A percentile compares a stretch with the other conserved stretches of the same genome.
Evolutionary conservation across 2,329 filamentous ascomycete species (phyloP).

Genomic region (Hymenoscyphus fraxineus): DNA sequence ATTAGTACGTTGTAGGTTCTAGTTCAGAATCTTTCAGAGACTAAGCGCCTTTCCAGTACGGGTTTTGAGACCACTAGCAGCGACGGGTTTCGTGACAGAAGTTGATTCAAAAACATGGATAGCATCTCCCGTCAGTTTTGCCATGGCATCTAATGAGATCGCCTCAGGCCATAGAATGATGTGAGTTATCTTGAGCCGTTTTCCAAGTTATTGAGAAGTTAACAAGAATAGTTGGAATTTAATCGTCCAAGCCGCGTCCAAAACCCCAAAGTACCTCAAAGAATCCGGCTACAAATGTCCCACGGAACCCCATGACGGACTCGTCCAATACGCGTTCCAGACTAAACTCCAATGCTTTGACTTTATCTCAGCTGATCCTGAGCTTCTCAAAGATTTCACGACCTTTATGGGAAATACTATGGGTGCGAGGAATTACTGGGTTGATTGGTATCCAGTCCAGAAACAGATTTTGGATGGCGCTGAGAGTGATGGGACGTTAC

Average conservation of each 20-base stretch:
- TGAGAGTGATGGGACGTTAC: background rate
- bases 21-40: too few relatives aligned
- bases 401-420: conserved; percentile 14
- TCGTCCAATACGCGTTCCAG: conserved; percentile 15
- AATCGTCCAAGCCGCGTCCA: background rate
- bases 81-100: conserved; percentile 7
- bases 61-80: conserved; percentile 9
- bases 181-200: conserved; percentile 1
- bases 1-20: conserved; percentile 4
- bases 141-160: conserved; percentile 6
- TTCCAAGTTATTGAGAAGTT: too few relatives aligned
- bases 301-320: conserved; percentile 7
- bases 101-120: conserved; percentile 9
- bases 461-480: conserved; percentile 11
- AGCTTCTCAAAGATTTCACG: conserved; percentile 11
- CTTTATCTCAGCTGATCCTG: conserved; percentile 6
- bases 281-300: conserved; percentile 12
- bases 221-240: background rate
- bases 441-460: conserved; percentile 13
- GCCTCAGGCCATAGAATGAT: conserved; percentile 7
- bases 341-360: conserved; percentile 11
- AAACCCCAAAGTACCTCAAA: conserved; percentile 12
- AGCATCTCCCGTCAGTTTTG: conserved; percentile 7
- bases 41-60: conserved; percentile 8
- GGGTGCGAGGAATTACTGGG: conserved; percentile 9